These are phyloP conservation scores for Sporodiniella umbellata DNA, from an alignment of 371 early-diverging fungal species.

Conservation along the genomic window DNA sequence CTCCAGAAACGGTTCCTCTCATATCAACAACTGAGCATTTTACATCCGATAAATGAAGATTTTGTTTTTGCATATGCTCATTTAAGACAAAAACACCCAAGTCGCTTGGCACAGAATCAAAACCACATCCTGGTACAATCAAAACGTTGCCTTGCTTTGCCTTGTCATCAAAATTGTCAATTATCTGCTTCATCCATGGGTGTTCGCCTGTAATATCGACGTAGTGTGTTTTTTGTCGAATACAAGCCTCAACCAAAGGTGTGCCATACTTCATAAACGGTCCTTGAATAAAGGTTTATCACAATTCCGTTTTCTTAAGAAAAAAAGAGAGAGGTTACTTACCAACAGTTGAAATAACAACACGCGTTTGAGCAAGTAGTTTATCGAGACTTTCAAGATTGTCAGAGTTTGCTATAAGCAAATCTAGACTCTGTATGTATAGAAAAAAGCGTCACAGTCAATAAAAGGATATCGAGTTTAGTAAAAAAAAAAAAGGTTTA, in stretches of 20 bases:
- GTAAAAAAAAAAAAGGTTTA: neutral
- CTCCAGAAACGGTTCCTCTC: constrained; percentile 58
- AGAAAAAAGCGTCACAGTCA: too few species aligned
- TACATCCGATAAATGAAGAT: constrained; percentile 46
- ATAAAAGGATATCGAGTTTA: neutral
- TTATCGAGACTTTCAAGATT: constrained; percentile 14
- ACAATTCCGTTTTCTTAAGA: too few species aligned
- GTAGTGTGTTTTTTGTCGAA: constrained; percentile 81
- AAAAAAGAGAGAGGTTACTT: neutral
- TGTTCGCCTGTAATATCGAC: constrained; percentile 90
- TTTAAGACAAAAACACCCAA: constrained; percentile 54
- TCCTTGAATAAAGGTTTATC: constrained; percentile 7
- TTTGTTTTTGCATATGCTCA: constrained; percentile 48
- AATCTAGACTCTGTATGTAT: constrained; percentile 10
- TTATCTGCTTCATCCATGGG: constrained; percentile 66
- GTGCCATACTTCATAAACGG: constrained; percentile 60
- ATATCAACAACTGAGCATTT: constrained; percentile 55
- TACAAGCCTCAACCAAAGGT: constrained; percentile 78
- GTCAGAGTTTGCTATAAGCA: constrained; percentile 19
- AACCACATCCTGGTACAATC: constrained; percentile 87
- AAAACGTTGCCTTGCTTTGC: constrained; percentile 64
- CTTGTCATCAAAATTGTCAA: constrained; percentile 63
- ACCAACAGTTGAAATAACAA: constrained; percentile 78
- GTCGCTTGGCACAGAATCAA: constrained; percentile 88
- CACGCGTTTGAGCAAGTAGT: constrained; percentile 61